Percentiles rank a stretch among this genome's conserved stretches.
phyloP scores from a whole-genome alignment of 257 asterid species.

The Solanum chiquidenum region DNA sequence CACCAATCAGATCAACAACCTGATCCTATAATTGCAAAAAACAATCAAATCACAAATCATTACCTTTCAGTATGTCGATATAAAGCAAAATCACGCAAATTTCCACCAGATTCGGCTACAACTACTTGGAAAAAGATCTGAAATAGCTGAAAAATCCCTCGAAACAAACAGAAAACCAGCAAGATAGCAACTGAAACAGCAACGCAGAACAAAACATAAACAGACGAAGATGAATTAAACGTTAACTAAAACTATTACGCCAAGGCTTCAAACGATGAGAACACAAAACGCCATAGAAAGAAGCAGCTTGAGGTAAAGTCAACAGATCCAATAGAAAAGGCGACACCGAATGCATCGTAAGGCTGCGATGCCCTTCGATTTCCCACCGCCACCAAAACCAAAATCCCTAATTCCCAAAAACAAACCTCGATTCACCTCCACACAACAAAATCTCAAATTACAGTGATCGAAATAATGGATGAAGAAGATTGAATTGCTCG shows the following conservation, averaged over 20 bases:
- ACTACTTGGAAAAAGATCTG: not conserved
- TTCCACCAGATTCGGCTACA: not conserved
- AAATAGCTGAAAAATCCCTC: not conserved
- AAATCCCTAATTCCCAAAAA: not conserved
- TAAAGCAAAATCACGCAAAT: not conserved
- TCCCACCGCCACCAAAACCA: constrained; percentile 1
- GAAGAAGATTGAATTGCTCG: not conserved
- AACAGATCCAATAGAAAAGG: constrained; percentile 24
- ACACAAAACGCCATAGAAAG: constrained; percentile 45
- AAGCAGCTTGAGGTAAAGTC: constrained; percentile 27
- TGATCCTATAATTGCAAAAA: not conserved
- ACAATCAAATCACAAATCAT: not conserved
- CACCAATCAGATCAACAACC: not conserved
- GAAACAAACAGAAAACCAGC: constrained; percentile 5
- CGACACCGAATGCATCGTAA: constrained; percentile 74
- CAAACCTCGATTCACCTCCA: not conserved
- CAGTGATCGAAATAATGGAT: not conserved
- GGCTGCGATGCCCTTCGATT: constrained; percentile 69
- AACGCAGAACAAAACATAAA: not conserved
- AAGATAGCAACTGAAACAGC: not conserved
- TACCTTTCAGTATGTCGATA: not conserved
- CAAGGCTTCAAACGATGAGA: constrained; percentile 76
- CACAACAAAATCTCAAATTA: not conserved
- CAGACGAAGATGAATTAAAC: not conserved
- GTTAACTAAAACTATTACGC: constrained; percentile 73